Evolutionary conservation across 306 rosid species (phyloP), one percentile per base, ranked within the genome.

Genomic region (Lithocarpus polystachyus): DNA sequence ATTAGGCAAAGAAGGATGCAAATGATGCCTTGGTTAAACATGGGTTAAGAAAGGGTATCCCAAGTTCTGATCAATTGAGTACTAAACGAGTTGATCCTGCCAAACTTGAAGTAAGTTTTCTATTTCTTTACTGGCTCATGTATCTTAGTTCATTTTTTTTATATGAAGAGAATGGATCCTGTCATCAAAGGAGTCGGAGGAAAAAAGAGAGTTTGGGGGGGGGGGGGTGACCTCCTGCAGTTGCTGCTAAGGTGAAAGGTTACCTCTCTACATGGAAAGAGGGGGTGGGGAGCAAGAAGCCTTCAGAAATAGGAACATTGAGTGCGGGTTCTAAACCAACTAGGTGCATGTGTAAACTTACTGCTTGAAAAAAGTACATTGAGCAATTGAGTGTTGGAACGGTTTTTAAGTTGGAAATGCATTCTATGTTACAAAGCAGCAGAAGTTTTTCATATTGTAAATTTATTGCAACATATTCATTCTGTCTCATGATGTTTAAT

Each of bases 31-130:
- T 92, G 86, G 84, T 79, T 20, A 88, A 85, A 85, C 97, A 89
- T 8, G 97, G 99, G 53, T 84, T 94, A 74, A 76, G 81, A 45
- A 73, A 79, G 65, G 72, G 76, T 79, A 89, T 88, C 87, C 93
- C 88, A 7, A 86, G 75, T 82, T 78, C 91, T 53, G 91, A 88
- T 85, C 88, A 86, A 78, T 73, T 92, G 68, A 89, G 89, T 82
- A 23, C 43, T 33, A 94, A 92, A 79, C 91, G 92, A 77, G 82
- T 94, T 73, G 93, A 94, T 90, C 90, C 93, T 55, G 35, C 88
- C 33, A 89, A 76, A 83, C 97, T 94, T 73, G 98, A 92, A 84
- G 98, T 94, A 79, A 82, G 92, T 77, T 73, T 19, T 33, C 24
- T 20, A 28, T 48, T 29, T 68, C 59, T 60, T 69, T 74, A 56